Evolutionary conservation across 768 basidiomycete genomes (phyloP).

Genomic region (Russula compacta): DNA sequence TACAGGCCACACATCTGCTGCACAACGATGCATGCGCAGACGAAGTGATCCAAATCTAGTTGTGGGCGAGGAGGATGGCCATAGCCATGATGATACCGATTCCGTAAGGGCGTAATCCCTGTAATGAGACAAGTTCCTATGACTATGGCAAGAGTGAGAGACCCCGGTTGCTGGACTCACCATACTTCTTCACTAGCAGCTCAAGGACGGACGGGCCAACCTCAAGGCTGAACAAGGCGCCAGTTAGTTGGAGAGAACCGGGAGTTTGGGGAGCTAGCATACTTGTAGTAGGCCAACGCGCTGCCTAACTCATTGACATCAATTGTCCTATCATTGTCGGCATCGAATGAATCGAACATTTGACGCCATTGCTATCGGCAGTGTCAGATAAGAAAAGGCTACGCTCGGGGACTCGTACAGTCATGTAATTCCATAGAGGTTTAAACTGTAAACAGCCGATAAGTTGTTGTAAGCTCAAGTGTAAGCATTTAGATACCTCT

Average conservation of each 20-base stretch:
- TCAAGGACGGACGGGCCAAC: background rate
- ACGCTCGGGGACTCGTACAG: background rate
- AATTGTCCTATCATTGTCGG: background rate
- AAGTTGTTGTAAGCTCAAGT: background rate
- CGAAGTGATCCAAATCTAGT: conserved; percentile 1
- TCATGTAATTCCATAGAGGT: conserved; percentile 1
- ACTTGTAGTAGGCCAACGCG: conserved; percentile 4
- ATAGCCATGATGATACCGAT: background rate
- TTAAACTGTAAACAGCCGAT: background rate
- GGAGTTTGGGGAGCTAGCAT: background rate
- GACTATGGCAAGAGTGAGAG: background rate
- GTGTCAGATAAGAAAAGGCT: background rate
- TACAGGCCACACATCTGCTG: conserved; percentile 1
- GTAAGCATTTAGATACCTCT: background rate
- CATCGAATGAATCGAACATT: conserved; percentile 6
- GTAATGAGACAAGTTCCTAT: background rate
- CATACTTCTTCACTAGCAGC: conserved; percentile 6
- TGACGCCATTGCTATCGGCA: background rate
- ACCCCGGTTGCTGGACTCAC: background rate
- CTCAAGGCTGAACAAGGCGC: background rate
- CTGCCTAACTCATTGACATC: background rate
- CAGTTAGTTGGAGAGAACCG: background rate
- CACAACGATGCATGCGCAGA: conserved; percentile 5
- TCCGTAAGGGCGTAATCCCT: background rate
- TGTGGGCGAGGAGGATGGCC: background rate